Conservation (phyloP, 805 yeast species). For the Wickerhamiella slavikovae region DNA sequence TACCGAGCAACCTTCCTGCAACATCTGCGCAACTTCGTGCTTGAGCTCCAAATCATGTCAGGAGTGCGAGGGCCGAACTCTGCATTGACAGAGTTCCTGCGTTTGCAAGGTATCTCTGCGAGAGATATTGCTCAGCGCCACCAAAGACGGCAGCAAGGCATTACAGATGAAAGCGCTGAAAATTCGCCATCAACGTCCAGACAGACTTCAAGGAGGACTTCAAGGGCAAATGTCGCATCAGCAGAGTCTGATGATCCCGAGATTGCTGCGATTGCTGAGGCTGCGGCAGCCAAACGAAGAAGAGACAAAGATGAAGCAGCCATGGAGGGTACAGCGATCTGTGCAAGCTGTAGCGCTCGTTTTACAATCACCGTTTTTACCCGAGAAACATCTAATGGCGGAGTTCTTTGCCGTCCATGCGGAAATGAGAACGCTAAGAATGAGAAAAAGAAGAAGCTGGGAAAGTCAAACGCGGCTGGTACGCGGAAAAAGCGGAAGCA, state of each 20-base stretch:
- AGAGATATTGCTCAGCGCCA: constrained; percentile 38
- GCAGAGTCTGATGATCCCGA: constrained; percentile 11
- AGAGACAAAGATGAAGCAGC: constrained; percentile 8
- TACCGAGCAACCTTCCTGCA: too few species aligned
- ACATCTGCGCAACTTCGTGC: too few species aligned
- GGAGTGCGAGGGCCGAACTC: constrained; percentile 34
- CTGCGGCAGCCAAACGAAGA: constrained; percentile 12
- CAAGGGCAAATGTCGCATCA: constrained; percentile 10
- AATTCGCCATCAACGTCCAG: constrained; percentile 11
- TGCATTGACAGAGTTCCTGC: constrained; percentile 72
- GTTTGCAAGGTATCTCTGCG: constrained; percentile 78
- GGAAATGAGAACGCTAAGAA: too few species aligned
- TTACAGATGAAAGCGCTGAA: constrained; percentile 5
- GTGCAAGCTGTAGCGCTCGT: constrained; percentile 39
- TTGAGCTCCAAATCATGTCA: too few species aligned
- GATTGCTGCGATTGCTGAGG: constrained; percentile 11
- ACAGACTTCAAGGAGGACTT: constrained; percentile 10
- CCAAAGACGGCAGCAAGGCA: constrained; percentile 8
- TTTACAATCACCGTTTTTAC: constrained; percentile 53
- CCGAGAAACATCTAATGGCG: constrained; percentile 22
- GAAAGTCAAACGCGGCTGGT: constrained; percentile 27
- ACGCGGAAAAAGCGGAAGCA: constrained; percentile 59
- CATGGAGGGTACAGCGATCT: constrained; percentile 32
- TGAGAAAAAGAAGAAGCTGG: constrained; percentile 14
- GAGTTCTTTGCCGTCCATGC: constrained; percentile 45